A percentile compares a stretch with the other conserved stretches of the same genome.
These are phyloP conservation scores for Aspergillus hiratsukae DNA, from an alignment of 2,329 filamentous ascomycete genomes.

Conservation along the genomic window DNA sequence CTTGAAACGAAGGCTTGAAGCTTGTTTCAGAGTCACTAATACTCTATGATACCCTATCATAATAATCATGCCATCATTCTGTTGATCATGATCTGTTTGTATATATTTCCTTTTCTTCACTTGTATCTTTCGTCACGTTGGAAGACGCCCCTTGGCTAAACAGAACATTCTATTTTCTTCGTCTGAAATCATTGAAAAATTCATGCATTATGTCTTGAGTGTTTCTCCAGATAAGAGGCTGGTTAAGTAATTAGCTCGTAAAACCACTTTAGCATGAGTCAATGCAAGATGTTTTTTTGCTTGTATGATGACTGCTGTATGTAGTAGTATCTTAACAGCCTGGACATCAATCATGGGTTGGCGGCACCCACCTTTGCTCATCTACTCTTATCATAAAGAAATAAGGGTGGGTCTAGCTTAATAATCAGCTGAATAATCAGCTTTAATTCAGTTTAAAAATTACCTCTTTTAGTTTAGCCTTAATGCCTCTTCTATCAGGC, in stretches of 20 bases:
- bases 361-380: not conserved
- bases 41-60: not conserved
- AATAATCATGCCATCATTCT: not conserved
- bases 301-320: not conserved
- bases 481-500: too few relatives aligned
- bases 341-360: not conserved
- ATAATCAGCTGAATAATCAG: too few relatives aligned
- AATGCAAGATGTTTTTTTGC: not conserved
- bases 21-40: not conserved
- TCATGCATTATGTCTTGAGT: not conserved
- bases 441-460: too few relatives aligned
- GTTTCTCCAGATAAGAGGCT: not conserved
- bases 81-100: not conserved
- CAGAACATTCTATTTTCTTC: not conserved
- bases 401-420: too few relatives aligned
- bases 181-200: not conserved
- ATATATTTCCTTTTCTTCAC: not conserved
- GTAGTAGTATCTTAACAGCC: not conserved
- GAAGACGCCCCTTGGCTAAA: not conserved
- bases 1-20: slow-evolving; percentile 13
- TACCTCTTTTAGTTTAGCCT: too few relatives aligned
- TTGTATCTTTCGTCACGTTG: not conserved
- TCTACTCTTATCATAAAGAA: too few relatives aligned
- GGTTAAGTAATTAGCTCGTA: too few relatives aligned
- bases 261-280: not conserved